These are phyloP conservation scores for Stagonosporopsis tanaceti DNA, from an alignment of 2,329 filamentous ascomycete genomes.

Conservation along the genomic window DNA sequence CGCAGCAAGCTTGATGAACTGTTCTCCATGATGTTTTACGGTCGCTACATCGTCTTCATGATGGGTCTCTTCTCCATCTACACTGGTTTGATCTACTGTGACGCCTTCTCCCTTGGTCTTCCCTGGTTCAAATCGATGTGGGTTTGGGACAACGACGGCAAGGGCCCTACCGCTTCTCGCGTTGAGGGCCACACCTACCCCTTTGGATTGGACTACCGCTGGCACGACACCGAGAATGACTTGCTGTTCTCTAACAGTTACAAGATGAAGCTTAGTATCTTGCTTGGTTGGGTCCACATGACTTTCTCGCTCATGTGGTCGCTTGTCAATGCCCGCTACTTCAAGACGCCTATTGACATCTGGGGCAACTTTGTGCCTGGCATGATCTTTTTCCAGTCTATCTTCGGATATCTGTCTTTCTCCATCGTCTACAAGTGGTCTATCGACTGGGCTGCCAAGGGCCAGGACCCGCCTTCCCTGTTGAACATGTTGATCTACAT, in stretches of 20 bases:
- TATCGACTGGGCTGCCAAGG: conserved; percentile 79
- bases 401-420: conserved; percentile 94
- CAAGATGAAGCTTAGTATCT: conserved; percentile 99
- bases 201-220: conserved; percentile 93
- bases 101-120: conserved; percentile 93
- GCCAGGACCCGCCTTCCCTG: conserved; percentile 78
- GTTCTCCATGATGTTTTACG: conserved; percentile 98
- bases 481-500: conserved; percentile 99
- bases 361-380: conserved; percentile 97
- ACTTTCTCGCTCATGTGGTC: conserved; percentile 95
- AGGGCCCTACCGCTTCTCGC: conserved; percentile 69
- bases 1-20: conserved; percentile 94
- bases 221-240: conserved; percentile 96
- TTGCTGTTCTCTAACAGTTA: conserved; percentile 97
- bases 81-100: conserved; percentile 97
- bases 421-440: conserved; percentile 98
- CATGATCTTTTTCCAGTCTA: conserved; percentile 99
- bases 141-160: conserved; percentile 78
- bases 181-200: conserved; percentile 85
- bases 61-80: conserved; percentile 98
- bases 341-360: conserved; percentile 93
- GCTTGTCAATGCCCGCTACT: conserved; percentile 92
- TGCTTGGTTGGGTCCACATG: conserved; percentile 98
- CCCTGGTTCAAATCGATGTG: conserved; percentile 90
- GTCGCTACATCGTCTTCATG: conserved; percentile 96